Evolutionary conservation across 2,329 filamentous ascomycete species (phyloP), one percentile per base, ranked within the genome.

Genomic region (Thermothelomyces thermophilus): DNA sequence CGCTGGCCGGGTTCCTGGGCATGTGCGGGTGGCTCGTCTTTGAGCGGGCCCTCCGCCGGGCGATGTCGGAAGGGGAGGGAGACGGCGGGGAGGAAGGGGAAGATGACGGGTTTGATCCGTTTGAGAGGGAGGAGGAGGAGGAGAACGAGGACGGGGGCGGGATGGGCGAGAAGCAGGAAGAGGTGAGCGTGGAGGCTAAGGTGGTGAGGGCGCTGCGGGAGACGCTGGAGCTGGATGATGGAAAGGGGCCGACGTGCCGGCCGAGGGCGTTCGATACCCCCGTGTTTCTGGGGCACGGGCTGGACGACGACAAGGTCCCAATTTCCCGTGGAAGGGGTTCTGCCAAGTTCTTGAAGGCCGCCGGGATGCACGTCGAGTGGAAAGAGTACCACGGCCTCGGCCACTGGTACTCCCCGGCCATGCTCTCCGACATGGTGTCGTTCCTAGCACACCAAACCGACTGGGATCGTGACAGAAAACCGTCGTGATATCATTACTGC

Each of bases 21-120:
- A 70, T 77, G 68, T 71, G 71, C 48, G 72, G 72, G 0, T 75
- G 67, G 58, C 56, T 76, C 46, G 73, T 74, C 0, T 69, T 73
- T 51, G 58, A 59, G n/a, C 59, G 59, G 17, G 52, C 53, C 9
- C 54, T 39, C 50, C 51, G 1, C 30, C 14, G 8, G 57, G 64
- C 50, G 26, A 55, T 9, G 24, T 56, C 4, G 1, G 50, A 45
- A 11, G 53, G 54, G 5, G 36, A 20, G 11, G 30, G 16, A 13
- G 47, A 51, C 8, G 48, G 51, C 5, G 26, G n/a, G 14, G 24
- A 14, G 10, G 51, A 22, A 3, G 46, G 39, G 4, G 48, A 56
- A 16, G 57, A 34, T 8, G 19, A 52, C n/a, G 46, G n/a, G 13
- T 52, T 47, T 50, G 56, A 59, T 50, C 56, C 51, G 2, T 60